These are phyloP conservation scores for Sclerospora graminicola DNA, from an alignment of 352 stramenopile genomes.

Conservation along the genomic window DNA sequence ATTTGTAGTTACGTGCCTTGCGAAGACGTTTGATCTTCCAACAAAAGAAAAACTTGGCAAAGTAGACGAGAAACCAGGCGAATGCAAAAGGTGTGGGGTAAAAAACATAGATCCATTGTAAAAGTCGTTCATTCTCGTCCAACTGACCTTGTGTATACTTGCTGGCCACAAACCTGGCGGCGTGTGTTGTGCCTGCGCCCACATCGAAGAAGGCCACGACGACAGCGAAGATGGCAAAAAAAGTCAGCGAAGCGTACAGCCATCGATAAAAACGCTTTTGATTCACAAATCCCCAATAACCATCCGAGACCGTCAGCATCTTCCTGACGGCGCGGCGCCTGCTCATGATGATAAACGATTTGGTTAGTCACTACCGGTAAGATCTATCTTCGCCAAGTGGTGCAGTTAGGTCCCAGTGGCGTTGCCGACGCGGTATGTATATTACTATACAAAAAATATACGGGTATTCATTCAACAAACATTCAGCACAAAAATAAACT, in stretches of 20 bases:
- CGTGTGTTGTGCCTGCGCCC: conserved; percentile 39
- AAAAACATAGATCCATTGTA: conserved; percentile 68
- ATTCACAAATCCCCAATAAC: conserved; percentile 71
- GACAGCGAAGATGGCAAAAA: conserved; percentile 70
- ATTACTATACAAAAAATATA: too few species aligned
- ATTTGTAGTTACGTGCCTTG: conserved; percentile 73
- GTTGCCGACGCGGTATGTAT: too few species aligned
- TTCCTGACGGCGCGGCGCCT: conserved; percentile 49
- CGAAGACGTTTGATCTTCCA: conserved; percentile 67
- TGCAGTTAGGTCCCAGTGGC: too few species aligned
- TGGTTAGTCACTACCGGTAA: too few species aligned
- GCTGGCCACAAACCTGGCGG: conserved; percentile 33
- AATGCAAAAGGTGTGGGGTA: conserved; percentile 57
- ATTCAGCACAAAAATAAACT: too few species aligned
- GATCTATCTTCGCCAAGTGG: too few species aligned
- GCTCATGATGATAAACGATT: conserved; percentile 38
- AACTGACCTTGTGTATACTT: conserved; percentile 46
- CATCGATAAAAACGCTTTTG: conserved; percentile 67
- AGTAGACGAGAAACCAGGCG: conserved; percentile 71
- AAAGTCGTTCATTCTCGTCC: conserved; percentile 61
- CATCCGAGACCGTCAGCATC: conserved; percentile 65
- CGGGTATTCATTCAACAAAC: too few species aligned
- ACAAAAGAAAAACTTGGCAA: conserved; percentile 71
- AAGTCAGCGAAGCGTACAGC: conserved; percentile 57
- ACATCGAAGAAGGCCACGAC: conserved; percentile 69